These are phyloP conservation scores for Peronospora belbahrii DNA, from an alignment of 352 stramenopile species.

Conservation along the genomic window DNA sequence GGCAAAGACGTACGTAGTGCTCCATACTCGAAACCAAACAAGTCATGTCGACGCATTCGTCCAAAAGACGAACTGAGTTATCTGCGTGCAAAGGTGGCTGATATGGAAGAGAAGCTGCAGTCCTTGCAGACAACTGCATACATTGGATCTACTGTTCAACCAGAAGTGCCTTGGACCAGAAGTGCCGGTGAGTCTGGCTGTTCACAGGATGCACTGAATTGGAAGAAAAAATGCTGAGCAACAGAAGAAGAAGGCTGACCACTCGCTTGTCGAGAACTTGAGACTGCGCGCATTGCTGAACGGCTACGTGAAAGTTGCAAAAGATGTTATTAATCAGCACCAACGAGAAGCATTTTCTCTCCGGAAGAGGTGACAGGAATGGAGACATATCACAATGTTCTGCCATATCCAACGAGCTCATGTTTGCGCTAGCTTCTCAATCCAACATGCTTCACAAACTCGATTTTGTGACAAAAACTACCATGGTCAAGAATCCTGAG, in stretches of 20 bases:
- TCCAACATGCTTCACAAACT: no score
- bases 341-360: conserved; percentile 22
- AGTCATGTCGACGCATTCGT: conserved; percentile 22
- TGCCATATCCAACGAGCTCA: no score
- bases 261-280: conserved; percentile 25
- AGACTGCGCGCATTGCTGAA: conserved; percentile 24
- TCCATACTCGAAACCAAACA: conserved; percentile 17
- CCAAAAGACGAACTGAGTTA: conserved; percentile 38
- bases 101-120: conserved; percentile 28
- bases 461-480: no score
- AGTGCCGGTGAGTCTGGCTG: background rate
- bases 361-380: no score
- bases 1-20: conserved; percentile 9
- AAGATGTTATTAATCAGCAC: conserved; percentile 28
- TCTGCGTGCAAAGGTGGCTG: conserved; percentile 23
- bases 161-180: conserved; percentile 5
- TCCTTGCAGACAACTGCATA: conserved; percentile 7
- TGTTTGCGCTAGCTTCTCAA: no score
- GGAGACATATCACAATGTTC: no score
- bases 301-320: conserved; percentile 24
- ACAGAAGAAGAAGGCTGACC: conserved; percentile 24
- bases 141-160: conserved; percentile 5
- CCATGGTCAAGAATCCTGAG: no score
- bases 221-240: conserved; percentile 24
- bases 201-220: conserved; percentile 14